Evolutionary conservation across 2,329 filamentous ascomycete genomes (phyloP), one percentile per base, ranked within the genome.

Genomic region (Alternaria novae-zelandiae): DNA sequence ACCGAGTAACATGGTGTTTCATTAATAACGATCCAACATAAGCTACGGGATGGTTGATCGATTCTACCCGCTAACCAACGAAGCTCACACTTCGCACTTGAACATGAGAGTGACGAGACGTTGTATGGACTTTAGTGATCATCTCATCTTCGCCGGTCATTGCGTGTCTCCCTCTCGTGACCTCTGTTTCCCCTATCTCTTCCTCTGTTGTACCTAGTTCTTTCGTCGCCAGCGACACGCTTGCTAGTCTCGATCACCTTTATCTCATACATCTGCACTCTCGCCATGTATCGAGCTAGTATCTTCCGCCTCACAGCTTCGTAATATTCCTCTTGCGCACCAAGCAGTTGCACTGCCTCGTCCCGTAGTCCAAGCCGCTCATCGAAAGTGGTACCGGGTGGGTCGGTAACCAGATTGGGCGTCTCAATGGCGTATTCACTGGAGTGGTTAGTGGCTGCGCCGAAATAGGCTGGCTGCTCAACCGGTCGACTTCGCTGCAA

Each of bases 41-140:
- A 3, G 8, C 32, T 36, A 5, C 32, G 1, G 2, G 30, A 32
- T 13, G 12, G 15, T 1, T 36, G 8, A n/a, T 36, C 32, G 0
- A 9, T n/a, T 36, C 32, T 36, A 15, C 4, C 32, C 3, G 32
- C 30, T 2, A 36, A 36, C 13, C 0, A n/a, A 36, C 13, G 3
- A 15, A 15, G 7, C 0, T 36, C 32, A 4, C 13, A 2, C 13
- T 0, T 36, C 32, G 13, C 6, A 15, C 15, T 5, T 36, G 32
- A 5, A 9, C 0, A 3, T 10, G 15, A 36, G 32, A 36, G 32
- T 9, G n/a, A 2, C 0, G 32, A 36, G 8, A 36, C 15, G 1
- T 36, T n/a, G 5, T 1, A 36, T 9, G 13, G 0, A 1, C 32
- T 36, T 2, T 0, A n/a, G 32, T 15, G 8, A 5, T 3, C 4